A percentile compares a stretch with the other conserved stretches of the same genome.
Evolutionary conservation across 129 eudicot genomes (phyloP).

Genomic region (Ambrosia artemisiifolia): DNA sequence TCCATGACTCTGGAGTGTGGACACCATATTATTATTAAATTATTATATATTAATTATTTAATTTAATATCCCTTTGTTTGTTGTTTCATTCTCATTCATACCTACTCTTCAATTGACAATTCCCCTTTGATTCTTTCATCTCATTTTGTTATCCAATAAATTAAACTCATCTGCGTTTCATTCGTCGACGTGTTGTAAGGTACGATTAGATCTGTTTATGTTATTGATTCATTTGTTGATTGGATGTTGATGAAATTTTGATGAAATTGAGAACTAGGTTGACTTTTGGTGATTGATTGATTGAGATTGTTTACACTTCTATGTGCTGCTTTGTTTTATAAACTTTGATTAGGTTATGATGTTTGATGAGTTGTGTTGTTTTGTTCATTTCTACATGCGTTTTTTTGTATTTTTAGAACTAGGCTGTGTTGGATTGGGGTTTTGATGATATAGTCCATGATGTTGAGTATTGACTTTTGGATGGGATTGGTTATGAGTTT

Average conservation of each 20-base stretch:
- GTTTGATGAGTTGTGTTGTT: neutral
- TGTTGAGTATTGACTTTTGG: neutral
- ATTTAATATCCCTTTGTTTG: conserved; percentile 5
- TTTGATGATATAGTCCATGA: conserved; percentile 5
- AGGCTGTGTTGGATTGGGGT: neutral
- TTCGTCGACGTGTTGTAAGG: conserved; percentile 21
- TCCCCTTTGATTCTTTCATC: conserved; percentile 14
- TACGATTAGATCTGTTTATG: conserved; percentile 7
- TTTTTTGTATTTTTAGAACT: conserved; percentile 7
- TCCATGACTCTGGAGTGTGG: conserved; percentile 27
- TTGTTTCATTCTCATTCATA: conserved; percentile 4
- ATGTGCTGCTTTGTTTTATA: neutral
- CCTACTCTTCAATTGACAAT: conserved; percentile 21
- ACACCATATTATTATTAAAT: conserved; percentile 17
- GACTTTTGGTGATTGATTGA: conserved; percentile 6
- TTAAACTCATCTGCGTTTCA: conserved; percentile 8
- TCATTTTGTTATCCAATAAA: neutral
- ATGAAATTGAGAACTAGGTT: neutral
- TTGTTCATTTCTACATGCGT: neutral
- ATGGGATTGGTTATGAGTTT: neutral
- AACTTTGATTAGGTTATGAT: neutral
- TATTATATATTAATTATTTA: no score
- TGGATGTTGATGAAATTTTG: neutral
- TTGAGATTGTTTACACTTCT: conserved; percentile 7
- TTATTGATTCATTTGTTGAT: conserved; percentile 1